phyloP scores from a whole-genome alignment of 2,329 filamentous ascomycete genomes.

The Trichoderma brevicompactum region DNA sequence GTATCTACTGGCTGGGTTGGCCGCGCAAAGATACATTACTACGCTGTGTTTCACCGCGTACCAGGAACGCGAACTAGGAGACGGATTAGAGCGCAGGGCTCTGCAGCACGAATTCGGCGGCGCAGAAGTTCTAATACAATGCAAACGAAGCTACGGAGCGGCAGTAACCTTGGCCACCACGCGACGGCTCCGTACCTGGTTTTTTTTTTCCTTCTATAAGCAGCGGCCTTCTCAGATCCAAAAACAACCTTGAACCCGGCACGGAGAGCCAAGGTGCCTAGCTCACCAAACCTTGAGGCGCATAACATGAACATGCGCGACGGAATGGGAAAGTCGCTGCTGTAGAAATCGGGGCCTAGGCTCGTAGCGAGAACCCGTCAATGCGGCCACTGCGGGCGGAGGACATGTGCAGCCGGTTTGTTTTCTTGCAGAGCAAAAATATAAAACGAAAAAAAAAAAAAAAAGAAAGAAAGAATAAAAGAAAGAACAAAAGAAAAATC shows the following conservation, averaged over 20 bases:
- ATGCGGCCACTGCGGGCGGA: constrained; percentile 13
- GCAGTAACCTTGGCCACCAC: constrained; percentile 17
- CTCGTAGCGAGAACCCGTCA: not conserved
- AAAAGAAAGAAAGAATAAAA: not conserved
- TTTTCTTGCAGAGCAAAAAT: not conserved
- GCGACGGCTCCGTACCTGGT: constrained; percentile 6
- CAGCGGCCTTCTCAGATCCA: constrained; percentile 2
- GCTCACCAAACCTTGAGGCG: not conserved
- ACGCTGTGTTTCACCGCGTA: constrained; percentile 3
- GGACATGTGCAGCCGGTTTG: constrained; percentile 11
- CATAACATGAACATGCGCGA: not conserved
- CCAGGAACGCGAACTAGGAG: constrained; percentile 18
- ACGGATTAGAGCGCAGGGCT: constrained; percentile 11
- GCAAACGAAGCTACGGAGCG: constrained; percentile 24
- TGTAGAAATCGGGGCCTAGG: not conserved
- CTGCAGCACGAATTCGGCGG: constrained; percentile 21
- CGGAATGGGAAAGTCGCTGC: not conserved
- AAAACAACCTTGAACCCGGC: not conserved
- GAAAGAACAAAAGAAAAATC: not conserved
- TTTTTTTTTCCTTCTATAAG: not conserved
- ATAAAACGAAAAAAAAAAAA: too few relatives aligned
- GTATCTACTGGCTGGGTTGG: not conserved
- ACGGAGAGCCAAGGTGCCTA: not conserved
- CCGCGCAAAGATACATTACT: constrained; percentile 5
- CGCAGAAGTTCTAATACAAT: constrained; percentile 15